phyloP scores from a whole-genome alignment of 495 filamentous ascomycete species.

The Articulospora tetracladia region DNA sequence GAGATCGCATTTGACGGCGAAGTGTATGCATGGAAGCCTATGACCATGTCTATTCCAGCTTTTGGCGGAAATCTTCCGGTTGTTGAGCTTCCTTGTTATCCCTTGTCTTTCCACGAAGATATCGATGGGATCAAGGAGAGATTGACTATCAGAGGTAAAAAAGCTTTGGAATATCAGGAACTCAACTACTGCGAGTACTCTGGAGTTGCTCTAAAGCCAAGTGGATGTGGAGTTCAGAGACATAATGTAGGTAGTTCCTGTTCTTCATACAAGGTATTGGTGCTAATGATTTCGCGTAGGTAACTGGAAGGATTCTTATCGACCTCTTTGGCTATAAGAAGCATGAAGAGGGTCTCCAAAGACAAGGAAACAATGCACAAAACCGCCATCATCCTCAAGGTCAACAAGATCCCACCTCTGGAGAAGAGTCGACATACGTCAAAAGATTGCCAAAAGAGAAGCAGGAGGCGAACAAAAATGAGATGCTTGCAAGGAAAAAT shows the following conservation, averaged over 20 bases:
- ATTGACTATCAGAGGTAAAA: constrained; percentile 25
- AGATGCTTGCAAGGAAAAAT: constrained; percentile 17
- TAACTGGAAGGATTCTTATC: constrained; percentile 30
- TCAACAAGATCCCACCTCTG: too few relatives aligned
- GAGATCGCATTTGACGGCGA: not conserved
- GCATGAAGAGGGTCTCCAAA: constrained; percentile 30
- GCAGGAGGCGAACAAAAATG: constrained; percentile 26
- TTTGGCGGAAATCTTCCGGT: constrained; percentile 30
- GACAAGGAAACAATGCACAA: not conserved
- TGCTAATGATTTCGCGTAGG: not conserved
- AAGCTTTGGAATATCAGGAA: constrained; percentile 33
- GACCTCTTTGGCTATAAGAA: constrained; percentile 36
- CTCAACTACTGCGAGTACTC: constrained; percentile 30
- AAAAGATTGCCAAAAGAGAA: constrained; percentile 20
- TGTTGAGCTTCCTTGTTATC: constrained; percentile 29
- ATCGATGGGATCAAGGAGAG: constrained; percentile 21
- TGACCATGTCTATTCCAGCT: not conserved
- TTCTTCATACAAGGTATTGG: not conserved
- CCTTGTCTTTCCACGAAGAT: constrained; percentile 28
- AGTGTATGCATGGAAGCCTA: not conserved
- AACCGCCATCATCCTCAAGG: too few relatives aligned
- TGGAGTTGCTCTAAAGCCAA: not conserved
- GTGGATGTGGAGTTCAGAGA: not conserved
- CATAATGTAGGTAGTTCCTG: not conserved
- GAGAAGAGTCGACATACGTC: not conserved